phyloP scores from a whole-genome alignment of 495 filamentous ascomycete species.

The Annulohypoxylon bovei region DNA sequence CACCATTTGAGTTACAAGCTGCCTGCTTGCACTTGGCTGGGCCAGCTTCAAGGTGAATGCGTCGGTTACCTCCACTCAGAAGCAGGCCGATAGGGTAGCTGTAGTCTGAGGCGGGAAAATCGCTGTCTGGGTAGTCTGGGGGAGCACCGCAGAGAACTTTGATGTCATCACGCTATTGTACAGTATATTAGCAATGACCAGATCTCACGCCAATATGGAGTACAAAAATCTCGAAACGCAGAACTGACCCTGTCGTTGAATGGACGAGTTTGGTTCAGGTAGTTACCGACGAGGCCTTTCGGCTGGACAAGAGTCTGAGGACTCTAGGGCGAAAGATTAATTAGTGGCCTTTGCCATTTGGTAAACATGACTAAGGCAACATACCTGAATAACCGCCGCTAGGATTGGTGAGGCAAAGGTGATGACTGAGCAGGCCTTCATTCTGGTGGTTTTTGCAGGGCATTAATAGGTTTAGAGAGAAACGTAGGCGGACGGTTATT shows the following conservation, averaged over 20 bases:
- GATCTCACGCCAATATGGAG: background rate
- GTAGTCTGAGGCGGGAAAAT: constrained; percentile 18
- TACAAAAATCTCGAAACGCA: background rate
- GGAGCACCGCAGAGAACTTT: constrained; percentile 31
- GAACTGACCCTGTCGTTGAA: background rate
- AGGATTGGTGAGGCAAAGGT: constrained; percentile 14
- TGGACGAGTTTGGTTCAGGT: background rate
- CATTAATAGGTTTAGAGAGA: background rate
- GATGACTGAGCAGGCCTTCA: constrained; percentile 16
- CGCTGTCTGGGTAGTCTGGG: constrained; percentile 3
- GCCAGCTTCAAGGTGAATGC: constrained; percentile 25
- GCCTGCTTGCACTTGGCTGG: constrained; percentile 22
- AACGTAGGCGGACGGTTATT: background rate
- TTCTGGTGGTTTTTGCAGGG: constrained; percentile 1
- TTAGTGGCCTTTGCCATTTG: background rate
- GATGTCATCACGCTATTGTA: constrained; percentile 20
- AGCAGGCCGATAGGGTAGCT: constrained; percentile 30
- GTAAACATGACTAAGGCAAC: background rate
- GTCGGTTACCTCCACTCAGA: background rate
- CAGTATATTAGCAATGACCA: background rate
- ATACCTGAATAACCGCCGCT: constrained; percentile 15
- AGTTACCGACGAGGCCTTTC: background rate
- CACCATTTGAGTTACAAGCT: constrained; percentile 9
- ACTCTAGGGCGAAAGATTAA: background rate
- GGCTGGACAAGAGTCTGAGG: background rate